Conservation (phyloP, 441 rosid species). For the Bruguiera hainesii region DNA sequence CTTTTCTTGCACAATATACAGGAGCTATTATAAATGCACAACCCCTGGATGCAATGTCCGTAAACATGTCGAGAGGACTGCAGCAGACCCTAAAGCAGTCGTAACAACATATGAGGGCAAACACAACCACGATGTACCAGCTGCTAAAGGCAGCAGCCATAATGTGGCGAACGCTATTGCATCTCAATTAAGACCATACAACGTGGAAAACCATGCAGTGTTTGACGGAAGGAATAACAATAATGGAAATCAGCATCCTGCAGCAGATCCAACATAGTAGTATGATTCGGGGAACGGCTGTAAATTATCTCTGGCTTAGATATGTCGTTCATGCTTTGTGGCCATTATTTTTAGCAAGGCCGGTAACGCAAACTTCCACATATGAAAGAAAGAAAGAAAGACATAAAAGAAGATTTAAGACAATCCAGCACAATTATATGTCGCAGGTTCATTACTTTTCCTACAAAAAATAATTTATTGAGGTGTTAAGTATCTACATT, state of each 20-base stretch:
- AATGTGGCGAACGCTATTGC: conserved; percentile 35
- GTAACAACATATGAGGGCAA: conserved; percentile 85
- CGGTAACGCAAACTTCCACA: conserved; percentile 4
- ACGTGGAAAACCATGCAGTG: conserved; percentile 26
- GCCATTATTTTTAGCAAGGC: conserved; percentile 29
- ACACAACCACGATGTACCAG: conserved; percentile 80
- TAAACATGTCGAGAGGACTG: conserved; percentile 87
- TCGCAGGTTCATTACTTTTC: too few relatives aligned
- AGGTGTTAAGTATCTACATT: too few relatives aligned
- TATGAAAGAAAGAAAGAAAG: conserved; percentile 13
- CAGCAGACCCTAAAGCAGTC: conserved; percentile 65
- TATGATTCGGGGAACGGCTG: conserved; percentile 19
- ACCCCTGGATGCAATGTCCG: conserved; percentile 80
- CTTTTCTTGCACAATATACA: conserved; percentile 22
- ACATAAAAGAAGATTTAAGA: not conserved
- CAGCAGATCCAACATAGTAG: conserved; percentile 37
- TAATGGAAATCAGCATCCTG: conserved; percentile 42
- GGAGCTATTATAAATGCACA: conserved; percentile 95
- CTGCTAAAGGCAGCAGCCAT: conserved; percentile 67
- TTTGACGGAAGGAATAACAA: conserved; percentile 26
- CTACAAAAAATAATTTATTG: too few relatives aligned
- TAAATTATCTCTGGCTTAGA: conserved; percentile 10
- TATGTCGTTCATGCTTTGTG: conserved; percentile 17
- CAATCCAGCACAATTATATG: not conserved
- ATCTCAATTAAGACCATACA: conserved; percentile 41